These are phyloP conservation scores for Xylaria sp. DNA, from an alignment of 2,329 filamentous ascomycete genomes.

Conservation along the genomic window DNA sequence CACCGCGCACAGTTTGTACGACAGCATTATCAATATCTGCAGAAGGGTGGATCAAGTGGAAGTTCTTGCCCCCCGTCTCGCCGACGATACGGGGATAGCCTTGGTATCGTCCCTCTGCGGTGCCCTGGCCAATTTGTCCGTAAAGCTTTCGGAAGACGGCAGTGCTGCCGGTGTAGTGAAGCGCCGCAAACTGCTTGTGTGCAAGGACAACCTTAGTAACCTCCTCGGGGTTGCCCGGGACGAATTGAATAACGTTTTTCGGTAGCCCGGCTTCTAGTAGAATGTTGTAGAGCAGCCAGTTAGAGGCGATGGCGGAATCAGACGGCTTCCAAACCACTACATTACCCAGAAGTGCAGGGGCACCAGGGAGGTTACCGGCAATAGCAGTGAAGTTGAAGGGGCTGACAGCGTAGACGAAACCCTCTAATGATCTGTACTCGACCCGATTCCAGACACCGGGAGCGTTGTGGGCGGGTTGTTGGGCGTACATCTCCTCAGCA, in stretches of 20 bases:
- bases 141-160: conserved; percentile 90
- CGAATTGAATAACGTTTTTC: conserved; percentile 89
- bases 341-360: conserved; percentile 90
- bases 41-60: conserved; percentile 82
- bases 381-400: conserved; percentile 99
- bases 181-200: conserved; percentile 85
- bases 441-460: conserved; percentile 90
- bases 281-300: conserved; percentile 91
- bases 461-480: conserved; percentile 86
- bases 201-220: conserved; percentile 81
- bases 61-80: conserved; percentile 95
- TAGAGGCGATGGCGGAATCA: conserved; percentile 86
- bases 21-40: conserved; percentile 84
- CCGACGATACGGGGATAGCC: conserved; percentile 90
- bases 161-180: conserved; percentile 95
- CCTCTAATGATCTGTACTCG: conserved; percentile 90
- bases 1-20: conserved; percentile 84
- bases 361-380: conserved; percentile 83
- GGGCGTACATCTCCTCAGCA: conserved; percentile 87
- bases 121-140: conserved; percentile 83
- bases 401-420: conserved; percentile 93
- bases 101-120: conserved; percentile 83
- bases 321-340: conserved; percentile 98
- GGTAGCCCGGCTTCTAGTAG: conserved; percentile 91
- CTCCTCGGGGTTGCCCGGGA: conserved; percentile 87